Base-by-base conservation (phyloP, 1,284 basidiomycete genomes). In the Microbotryum silenes-acaulis region DNA sequence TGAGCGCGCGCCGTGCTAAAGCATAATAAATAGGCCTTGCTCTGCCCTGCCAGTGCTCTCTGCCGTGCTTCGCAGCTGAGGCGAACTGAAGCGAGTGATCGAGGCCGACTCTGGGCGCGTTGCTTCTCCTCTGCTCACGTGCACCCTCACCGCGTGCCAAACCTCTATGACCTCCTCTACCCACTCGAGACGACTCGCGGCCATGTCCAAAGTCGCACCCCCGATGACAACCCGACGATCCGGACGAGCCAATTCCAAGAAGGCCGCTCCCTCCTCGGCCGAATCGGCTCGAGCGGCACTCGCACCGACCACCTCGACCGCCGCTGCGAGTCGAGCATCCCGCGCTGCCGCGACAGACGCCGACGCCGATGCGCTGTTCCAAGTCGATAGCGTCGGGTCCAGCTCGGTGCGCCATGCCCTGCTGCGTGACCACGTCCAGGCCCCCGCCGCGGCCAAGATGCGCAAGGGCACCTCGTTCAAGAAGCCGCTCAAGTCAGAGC, bases 401-500 rank as follows among this genome's bases (percentile, higher is more conserved):
- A 37, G 59, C 2, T 29, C 57, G 2, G 63, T 69, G 44, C 58
- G 68, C 27, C 51, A 59, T 37, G 29, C 44, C 8, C 63, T 69
- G 37, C 51, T 58, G 21, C 37, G 37, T 42, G 37, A 42, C 37
- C 51, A 53, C 51, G 57, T 45, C 44, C 61, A 66, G 46, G 49
- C 31, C 9, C 60, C 65, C 10, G 68, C 57, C 10, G 25, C 47
- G 1, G 59, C 57, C 27, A 52, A 58, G 2, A 61, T 69, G 25
- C 63, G 66, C 57, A 63, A 60, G 56, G 68, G 68, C 14, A 52
- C 60, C 23, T 56, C 60, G 6, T 63, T 69, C 61, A 67, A 69
- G 70, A 80, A 80, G 67, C 79, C 79, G 10, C 78, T 94, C 25
- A 88, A 84, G 45, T 89, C 88, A 0, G 79, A 87, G 6, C 88